A percentile compares a stretch with the other conserved stretches of the same genome.
Evolutionary conservation across 305 asterid species (phyloP).

Genomic region (Solanum chacoense): DNA sequence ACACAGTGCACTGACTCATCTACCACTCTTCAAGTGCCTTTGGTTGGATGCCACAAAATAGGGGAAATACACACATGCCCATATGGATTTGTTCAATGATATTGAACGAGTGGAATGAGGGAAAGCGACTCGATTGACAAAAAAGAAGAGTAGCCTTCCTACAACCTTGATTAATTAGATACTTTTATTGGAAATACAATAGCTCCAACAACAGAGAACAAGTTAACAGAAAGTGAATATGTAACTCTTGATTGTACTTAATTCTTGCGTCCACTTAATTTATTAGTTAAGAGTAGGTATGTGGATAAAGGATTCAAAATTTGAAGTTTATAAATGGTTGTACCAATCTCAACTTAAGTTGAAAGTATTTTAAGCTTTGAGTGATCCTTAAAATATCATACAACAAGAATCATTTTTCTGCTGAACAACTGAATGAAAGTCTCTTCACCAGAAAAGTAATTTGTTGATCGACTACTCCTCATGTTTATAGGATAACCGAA

Average conservation of each 20-base stretch:
- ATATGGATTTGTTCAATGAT: not conserved
- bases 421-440: not conserved
- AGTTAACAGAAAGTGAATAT: not conserved
- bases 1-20: not conserved
- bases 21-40: not conserved
- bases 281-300: not conserved
- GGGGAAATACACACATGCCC: not conserved
- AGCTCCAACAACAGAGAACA: not conserved
- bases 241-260: not conserved
- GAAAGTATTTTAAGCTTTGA: not conserved
- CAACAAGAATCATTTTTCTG: not conserved
- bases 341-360: not conserved
- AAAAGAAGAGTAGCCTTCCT: not conserved
- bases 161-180: not conserved
- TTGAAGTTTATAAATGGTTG: not conserved
- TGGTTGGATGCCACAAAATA: not conserved
- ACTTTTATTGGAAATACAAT: not conserved
- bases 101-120: not conserved
- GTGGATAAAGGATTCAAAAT: not conserved
- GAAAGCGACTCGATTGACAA: not conserved
- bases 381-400: not conserved
- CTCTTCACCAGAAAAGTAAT: not conserved
- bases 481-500: not conserved
- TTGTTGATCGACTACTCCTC: not conserved
- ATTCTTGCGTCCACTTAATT: not conserved